phyloP scores from a whole-genome alignment of 139 green algal species.

The Marvania coccoides region DNA sequence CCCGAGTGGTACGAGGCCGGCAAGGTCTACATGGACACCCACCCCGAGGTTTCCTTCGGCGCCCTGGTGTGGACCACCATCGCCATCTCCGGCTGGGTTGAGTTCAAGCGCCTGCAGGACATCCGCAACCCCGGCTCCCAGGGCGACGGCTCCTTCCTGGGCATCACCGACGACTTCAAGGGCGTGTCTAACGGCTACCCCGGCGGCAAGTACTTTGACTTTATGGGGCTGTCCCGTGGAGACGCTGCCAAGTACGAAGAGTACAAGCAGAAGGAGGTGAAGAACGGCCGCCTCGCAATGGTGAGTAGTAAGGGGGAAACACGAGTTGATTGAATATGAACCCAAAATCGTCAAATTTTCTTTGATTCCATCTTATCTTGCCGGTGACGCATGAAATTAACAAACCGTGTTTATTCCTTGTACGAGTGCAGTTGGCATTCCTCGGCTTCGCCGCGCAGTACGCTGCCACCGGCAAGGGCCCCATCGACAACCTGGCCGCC shows the following conservation, averaged over 20 bases:
- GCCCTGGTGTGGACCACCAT: slow-evolving; percentile 60
- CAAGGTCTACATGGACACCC: slow-evolving; percentile 53
- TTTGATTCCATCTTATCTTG: neutral
- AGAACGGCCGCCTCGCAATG: slow-evolving; percentile 87
- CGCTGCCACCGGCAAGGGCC: slow-evolving; percentile 62
- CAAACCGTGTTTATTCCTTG: neutral
- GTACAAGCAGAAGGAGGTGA: slow-evolving; percentile 84
- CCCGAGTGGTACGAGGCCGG: slow-evolving; percentile 71
- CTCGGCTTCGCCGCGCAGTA: slow-evolving; percentile 81
- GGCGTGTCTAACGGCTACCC: slow-evolving; percentile 55
- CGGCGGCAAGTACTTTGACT: slow-evolving; percentile 68
- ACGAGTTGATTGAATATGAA: neutral
- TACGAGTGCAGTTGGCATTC: too few relatives aligned
- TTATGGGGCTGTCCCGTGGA: slow-evolving; percentile 65
- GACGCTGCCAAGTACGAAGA: slow-evolving; percentile 35
- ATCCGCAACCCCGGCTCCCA: slow-evolving; percentile 78
- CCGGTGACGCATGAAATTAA: neutral
- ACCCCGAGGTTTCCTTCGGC: slow-evolving; percentile 58
- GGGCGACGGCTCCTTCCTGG: slow-evolving; percentile 76
- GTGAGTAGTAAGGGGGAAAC: neutral
- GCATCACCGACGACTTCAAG: slow-evolving; percentile 76
- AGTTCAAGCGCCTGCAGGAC: slow-evolving; percentile 75
- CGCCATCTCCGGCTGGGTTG: slow-evolving; percentile 62
- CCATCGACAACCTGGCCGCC: slow-evolving; percentile 35
- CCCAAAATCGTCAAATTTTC: too few relatives aligned